phyloP scores from a whole-genome alignment of 2,329 filamentous ascomycete genomes.

The Huntiella decipiens region DNA sequence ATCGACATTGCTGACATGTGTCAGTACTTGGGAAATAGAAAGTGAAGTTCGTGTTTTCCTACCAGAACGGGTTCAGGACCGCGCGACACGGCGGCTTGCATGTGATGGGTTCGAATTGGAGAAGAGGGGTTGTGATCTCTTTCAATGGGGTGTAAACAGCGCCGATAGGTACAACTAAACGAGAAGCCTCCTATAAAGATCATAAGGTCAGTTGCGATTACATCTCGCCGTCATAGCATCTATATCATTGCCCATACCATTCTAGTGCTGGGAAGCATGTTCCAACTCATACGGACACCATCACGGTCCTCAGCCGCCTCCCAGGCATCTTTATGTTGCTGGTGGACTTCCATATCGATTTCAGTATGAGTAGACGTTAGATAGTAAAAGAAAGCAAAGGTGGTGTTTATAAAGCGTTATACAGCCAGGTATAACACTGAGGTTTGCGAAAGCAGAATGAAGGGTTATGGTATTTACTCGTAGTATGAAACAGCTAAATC shows the following conservation, averaged over 20 bases:
- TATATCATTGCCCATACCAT: slow-evolving; percentile 54
- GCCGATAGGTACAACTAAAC: slow-evolving; percentile 87
- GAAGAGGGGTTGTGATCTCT: slow-evolving; percentile 72
- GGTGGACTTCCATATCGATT: neutral
- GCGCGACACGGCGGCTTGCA: slow-evolving; percentile 94
- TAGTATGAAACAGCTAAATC: neutral
- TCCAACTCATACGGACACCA: slow-evolving; percentile 93
- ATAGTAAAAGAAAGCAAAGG: neutral
- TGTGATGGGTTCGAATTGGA: slow-evolving; percentile 90
- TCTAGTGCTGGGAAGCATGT: slow-evolving; percentile 92
- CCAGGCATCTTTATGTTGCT: slow-evolving; percentile 64
- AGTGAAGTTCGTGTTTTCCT: slow-evolving; percentile 13
- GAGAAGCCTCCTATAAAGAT: slow-evolving; percentile 58
- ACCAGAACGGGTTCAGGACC: slow-evolving; percentile 95
- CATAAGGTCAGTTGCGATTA: neutral
- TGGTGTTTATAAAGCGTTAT: neutral
- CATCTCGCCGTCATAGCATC: neutral
- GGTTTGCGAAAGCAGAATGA: neutral
- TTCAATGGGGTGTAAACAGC: slow-evolving; percentile 91
- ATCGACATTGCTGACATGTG: slow-evolving; percentile 49
- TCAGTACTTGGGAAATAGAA: slow-evolving; percentile 4
- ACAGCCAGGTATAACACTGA: neutral
- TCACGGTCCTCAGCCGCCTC: slow-evolving; percentile 91
- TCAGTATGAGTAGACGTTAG: neutral
- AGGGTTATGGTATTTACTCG: neutral